These are phyloP conservation scores for Trypanosoma caninum DNA, from an alignment of 208 protist species.

Conservation along the genomic window DNA sequence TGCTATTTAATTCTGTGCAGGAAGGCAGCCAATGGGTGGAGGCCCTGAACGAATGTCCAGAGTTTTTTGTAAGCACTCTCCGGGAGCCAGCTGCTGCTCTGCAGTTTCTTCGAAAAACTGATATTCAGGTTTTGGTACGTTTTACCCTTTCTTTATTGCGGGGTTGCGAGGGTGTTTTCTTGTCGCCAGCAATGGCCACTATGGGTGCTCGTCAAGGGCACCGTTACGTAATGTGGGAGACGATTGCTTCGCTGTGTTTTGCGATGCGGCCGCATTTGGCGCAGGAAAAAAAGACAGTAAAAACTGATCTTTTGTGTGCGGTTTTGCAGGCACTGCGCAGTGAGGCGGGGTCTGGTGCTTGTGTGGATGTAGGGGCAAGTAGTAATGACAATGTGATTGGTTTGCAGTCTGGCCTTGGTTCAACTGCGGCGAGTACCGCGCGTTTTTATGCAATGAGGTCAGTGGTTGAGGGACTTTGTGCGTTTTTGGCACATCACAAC, in stretches of 20 bases:
- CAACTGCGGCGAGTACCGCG: slow-evolving; percentile 12
- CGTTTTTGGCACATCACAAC: slow-evolving; percentile 37
- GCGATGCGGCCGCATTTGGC: slow-evolving; percentile 31
- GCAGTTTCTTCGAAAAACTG: slow-evolving; percentile 39
- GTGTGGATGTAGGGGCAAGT: neutral
- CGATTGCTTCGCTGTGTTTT: slow-evolving; percentile 37
- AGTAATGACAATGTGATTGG: neutral
- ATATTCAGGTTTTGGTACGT: slow-evolving; percentile 16
- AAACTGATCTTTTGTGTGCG: slow-evolving; percentile 34
- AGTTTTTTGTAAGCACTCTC: slow-evolving; percentile 44
- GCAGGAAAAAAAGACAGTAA: slow-evolving; percentile 25
- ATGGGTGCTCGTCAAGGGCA: neutral
- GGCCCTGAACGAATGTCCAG: slow-evolving; percentile 27
- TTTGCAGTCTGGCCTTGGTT: neutral
- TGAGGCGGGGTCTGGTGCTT: neutral
- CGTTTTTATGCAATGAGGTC: slow-evolving; percentile 29
- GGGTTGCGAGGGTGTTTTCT: neutral
- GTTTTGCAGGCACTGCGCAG: slow-evolving; percentile 28
- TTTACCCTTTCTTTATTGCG: slow-evolving; percentile 26
- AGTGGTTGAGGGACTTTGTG: slow-evolving; percentile 51
- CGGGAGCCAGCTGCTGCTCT: slow-evolving; percentile 41
- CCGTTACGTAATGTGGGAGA: slow-evolving; percentile 41
- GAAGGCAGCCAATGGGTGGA: slow-evolving; percentile 16
- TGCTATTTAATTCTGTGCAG: slow-evolving; percentile 26
- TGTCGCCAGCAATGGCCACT: neutral